A percentile compares a stretch with the other conserved stretches of the same genome.
Conservation (phyloP, 352 stramenopile genomes). For the Globisporangium okanoganense region DNA sequence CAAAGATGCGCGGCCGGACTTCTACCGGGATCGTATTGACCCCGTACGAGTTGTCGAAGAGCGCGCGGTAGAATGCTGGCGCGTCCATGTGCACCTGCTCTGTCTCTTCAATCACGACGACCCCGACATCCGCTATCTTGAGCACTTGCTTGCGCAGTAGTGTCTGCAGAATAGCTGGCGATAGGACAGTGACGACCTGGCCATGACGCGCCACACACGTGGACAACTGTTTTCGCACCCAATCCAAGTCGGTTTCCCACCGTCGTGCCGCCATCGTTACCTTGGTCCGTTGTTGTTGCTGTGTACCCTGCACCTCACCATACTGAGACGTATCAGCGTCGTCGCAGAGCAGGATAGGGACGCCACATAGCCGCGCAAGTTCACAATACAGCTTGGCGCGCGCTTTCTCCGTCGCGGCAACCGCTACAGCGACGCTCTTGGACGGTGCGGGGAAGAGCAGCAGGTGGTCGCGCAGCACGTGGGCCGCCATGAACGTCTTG, state of each 20-base stretch:
- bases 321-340: background rate
- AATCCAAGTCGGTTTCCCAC: constrained; percentile 24
- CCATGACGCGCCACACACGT: constrained; percentile 15
- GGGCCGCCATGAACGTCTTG: constrained; percentile 65
- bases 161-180: constrained; percentile 40
- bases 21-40: constrained; percentile 7
- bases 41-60: constrained; percentile 22
- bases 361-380: constrained; percentile 39
- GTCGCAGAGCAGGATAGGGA: constrained; percentile 24
- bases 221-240: constrained; percentile 15
- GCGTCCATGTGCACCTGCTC: constrained; percentile 60
- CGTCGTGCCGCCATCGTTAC: background rate
- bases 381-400: constrained; percentile 31
- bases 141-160: constrained; percentile 30
- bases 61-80: constrained; percentile 48
- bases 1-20: constrained; percentile 40
- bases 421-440: constrained; percentile 26
- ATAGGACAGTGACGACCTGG: constrained; percentile 36
- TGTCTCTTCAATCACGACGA: constrained; percentile 62
- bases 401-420: constrained; percentile 30
- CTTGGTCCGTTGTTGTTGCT: background rate
- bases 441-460: background rate
- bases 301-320: background rate
- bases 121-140: constrained; percentile 23
- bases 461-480: constrained; percentile 42